Conservation (phyloP, 2,329 filamentous ascomycete genomes). For the Ophiostoma ulmi region DNA sequence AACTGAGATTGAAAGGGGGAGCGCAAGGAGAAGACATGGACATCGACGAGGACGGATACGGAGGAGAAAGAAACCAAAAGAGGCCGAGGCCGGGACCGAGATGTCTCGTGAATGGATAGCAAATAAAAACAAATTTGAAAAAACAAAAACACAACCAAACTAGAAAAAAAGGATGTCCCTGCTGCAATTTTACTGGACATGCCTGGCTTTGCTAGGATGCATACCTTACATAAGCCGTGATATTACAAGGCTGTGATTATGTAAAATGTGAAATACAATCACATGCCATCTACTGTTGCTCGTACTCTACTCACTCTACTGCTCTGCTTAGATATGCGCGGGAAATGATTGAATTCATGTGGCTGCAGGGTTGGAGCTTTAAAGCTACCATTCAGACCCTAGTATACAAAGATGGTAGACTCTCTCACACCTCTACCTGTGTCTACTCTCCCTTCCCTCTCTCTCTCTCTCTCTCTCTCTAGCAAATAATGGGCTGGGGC, state of each 20-base stretch:
- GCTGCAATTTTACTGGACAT: too few relatives aligned
- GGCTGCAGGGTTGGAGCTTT: conserved; percentile 43
- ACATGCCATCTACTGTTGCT: too few relatives aligned
- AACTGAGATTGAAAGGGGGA: neutral
- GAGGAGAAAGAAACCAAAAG: neutral
- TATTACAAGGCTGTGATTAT: too few relatives aligned
- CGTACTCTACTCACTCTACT: neutral
- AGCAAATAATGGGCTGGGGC: conserved; percentile 50
- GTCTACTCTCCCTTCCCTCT: neutral
- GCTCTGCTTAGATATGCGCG: neutral
- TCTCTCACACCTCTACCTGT: neutral
- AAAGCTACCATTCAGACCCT: conserved; percentile 48
- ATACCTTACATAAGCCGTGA: neutral
- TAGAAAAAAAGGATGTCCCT: neutral
- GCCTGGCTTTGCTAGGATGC: too few relatives aligned
- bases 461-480: conserved; percentile 26
- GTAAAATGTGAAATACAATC: too few relatives aligned
- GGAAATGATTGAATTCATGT: conserved; percentile 4
- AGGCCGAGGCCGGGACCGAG: neutral
- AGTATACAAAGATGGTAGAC: neutral
- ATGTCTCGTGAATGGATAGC: neutral
- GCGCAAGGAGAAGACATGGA: neutral
- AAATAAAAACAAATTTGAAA: neutral
- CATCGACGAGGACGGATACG: neutral
- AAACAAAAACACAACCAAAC: neutral